These are phyloP conservation scores for Podila minutissima DNA, from an alignment of 192 early-diverging fungal genomes.

Conservation along the genomic window DNA sequence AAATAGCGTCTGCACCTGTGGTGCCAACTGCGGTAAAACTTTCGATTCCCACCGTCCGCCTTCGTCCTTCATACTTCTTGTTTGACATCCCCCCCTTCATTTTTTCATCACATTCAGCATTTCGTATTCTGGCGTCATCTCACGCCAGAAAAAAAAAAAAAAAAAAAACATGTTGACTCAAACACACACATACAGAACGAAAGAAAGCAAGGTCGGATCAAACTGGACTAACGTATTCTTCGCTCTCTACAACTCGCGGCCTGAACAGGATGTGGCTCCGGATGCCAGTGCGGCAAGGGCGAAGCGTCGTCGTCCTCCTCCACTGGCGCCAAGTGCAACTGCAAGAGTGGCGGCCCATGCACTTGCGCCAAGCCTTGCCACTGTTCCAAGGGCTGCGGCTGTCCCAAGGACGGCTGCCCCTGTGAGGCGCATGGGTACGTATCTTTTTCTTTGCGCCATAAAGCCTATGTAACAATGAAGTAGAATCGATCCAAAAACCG, in stretches of 20 bases:
- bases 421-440: background rate
- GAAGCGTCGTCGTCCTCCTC: constrained; percentile 10
- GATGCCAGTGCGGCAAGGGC: constrained; percentile 48
- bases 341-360: constrained; percentile 31
- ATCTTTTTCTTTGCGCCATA: too few relatives aligned
- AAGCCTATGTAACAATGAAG: too few relatives aligned
- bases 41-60: background rate
- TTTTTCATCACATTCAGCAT: background rate
- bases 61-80: background rate
- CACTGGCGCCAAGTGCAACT: constrained; percentile 23
- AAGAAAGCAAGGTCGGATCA: too few relatives aligned
- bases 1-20: constrained; percentile 41
- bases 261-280: constrained; percentile 30
- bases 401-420: constrained; percentile 7
- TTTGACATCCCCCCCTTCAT: background rate
- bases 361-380: constrained; percentile 32
- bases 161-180: background rate
- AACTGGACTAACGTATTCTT: background rate
- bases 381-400: constrained; percentile 40
- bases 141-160: constrained; percentile 10
- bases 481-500: too few relatives aligned
- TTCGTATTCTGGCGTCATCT: constrained; percentile 27
- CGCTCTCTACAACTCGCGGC: background rate
- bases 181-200: too few relatives aligned
- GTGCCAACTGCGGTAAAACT: constrained; percentile 29